These are phyloP conservation scores for Colletotrichum sp. DNA, from an alignment of 2,329 filamentous ascomycete genomes.

Conservation along the genomic window DNA sequence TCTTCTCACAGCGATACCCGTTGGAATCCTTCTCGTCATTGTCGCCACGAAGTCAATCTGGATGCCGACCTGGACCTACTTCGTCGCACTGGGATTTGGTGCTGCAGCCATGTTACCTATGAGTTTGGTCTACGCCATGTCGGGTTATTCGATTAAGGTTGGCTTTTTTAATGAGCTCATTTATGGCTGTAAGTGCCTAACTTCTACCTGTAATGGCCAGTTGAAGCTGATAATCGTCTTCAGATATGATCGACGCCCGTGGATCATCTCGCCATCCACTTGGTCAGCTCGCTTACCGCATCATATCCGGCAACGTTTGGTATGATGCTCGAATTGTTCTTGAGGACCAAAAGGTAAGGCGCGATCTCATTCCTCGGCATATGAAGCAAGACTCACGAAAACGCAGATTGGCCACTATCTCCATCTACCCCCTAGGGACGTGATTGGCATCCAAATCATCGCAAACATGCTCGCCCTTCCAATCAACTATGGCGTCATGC, in stretches of 20 bases:
- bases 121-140: slow-evolving; percentile 65
- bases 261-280: slow-evolving; percentile 36
- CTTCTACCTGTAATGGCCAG: not conserved
- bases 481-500: slow-evolving; percentile 65
- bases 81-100: slow-evolving; percentile 60
- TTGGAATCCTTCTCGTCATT: slow-evolving; percentile 46
- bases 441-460: slow-evolving; percentile 53
- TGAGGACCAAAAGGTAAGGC: slow-evolving; percentile 46
- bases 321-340: slow-evolving; percentile 62
- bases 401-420: slow-evolving; percentile 69
- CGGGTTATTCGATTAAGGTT: slow-evolving; percentile 57
- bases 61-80: slow-evolving; percentile 65
- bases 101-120: slow-evolving; percentile 61
- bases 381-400: not conserved
- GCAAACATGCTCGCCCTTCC: slow-evolving; percentile 34
- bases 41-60: slow-evolving; percentile 57
- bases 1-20: slow-evolving; percentile 22
- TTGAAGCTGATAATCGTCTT: not conserved
- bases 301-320: slow-evolving; percentile 68
- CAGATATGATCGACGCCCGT: slow-evolving; percentile 16
- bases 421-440: slow-evolving; percentile 61
- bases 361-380: no score
- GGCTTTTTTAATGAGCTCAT: slow-evolving; percentile 65
- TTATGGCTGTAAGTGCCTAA: slow-evolving; percentile 44
- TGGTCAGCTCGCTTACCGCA: slow-evolving; percentile 63